phyloP scores from a whole-genome alignment of 345 rosid species.

The Kernera saxatilis region DNA sequence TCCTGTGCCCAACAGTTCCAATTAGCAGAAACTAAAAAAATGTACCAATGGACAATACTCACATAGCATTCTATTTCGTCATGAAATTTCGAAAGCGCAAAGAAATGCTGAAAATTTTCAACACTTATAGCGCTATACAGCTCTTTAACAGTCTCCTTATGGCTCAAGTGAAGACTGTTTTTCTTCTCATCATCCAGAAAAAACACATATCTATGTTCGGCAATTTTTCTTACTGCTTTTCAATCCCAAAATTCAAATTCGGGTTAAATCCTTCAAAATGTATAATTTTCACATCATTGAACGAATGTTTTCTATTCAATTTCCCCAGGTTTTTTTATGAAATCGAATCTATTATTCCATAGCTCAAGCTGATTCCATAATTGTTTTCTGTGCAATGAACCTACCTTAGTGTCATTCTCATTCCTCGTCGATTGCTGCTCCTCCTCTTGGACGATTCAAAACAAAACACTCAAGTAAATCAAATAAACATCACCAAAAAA shows the following conservation, averaged over 20 bases:
- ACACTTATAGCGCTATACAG: background rate
- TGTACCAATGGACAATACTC: background rate
- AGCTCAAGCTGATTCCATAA: background rate
- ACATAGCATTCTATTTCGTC: background rate
- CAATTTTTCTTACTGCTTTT: background rate
- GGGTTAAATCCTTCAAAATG: background rate
- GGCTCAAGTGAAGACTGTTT: background rate
- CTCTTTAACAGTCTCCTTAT: background rate
- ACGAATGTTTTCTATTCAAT: background rate
- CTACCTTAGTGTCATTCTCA: constrained; percentile 49
- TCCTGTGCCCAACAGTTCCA: constrained; percentile 36
- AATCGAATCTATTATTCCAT: background rate
- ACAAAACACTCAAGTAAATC: background rate
- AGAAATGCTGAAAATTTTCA: background rate
- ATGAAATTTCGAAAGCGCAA: background rate
- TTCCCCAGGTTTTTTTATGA: background rate
- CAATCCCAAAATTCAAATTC: background rate
- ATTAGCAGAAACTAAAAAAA: background rate
- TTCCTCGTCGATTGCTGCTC: constrained; percentile 41
- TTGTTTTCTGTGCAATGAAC: background rate
- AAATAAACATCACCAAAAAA: constrained; percentile 5
- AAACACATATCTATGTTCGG: background rate
- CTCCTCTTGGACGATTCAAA: constrained; percentile 38
- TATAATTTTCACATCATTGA: background rate
- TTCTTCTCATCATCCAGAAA: background rate